Percentiles rank a stretch among this genome's conserved stretches.
phyloP scores from a whole-genome alignment of 2,329 filamentous ascomycete genomes.

The Penicillium sp. region DNA sequence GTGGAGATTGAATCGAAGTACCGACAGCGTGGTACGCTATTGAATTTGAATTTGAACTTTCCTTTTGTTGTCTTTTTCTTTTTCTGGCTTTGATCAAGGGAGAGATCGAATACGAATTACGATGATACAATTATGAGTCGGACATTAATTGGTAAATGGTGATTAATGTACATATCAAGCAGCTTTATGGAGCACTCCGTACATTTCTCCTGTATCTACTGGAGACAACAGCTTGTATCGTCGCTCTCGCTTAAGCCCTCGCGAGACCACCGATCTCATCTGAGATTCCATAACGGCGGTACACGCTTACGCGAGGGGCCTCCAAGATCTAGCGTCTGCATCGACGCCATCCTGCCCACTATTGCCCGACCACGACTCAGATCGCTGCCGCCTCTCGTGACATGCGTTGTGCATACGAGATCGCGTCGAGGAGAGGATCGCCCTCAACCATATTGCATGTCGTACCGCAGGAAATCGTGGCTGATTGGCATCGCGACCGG shows the following conservation, averaged over 20 bases:
- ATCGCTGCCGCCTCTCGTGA: slow-evolving; percentile 10
- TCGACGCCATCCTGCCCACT: neutral
- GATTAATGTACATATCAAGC: too few species aligned
- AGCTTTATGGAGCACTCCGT: too few species aligned
- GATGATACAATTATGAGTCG: too few species aligned
- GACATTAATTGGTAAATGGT: too few species aligned
- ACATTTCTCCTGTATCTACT: too few species aligned
- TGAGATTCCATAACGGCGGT: neutral
- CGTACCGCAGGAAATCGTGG: neutral
- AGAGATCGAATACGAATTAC: neutral
- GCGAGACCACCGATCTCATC: neutral
- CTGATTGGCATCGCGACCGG: slow-evolving; percentile 4
- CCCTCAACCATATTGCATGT: neutral
- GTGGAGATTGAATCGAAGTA: slow-evolving; percentile 13
- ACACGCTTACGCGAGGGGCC: neutral
- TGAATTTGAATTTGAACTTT: slow-evolving; percentile 2
- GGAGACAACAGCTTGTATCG: neutral
- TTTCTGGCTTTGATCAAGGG: neutral
- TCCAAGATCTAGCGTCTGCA: slow-evolving; percentile 1
- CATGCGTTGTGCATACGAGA: slow-evolving; percentile 17
- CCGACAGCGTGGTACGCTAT: slow-evolving; percentile 1
- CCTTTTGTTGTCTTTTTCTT: too few species aligned
- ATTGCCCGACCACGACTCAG: neutral
- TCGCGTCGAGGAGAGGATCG: neutral
- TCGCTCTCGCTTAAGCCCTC: neutral